Evolutionary conservation across 345 rosid species (phyloP), one percentile per base, ranked within the genome.

Genomic region (Eucalyptus guilfoylei): DNA sequence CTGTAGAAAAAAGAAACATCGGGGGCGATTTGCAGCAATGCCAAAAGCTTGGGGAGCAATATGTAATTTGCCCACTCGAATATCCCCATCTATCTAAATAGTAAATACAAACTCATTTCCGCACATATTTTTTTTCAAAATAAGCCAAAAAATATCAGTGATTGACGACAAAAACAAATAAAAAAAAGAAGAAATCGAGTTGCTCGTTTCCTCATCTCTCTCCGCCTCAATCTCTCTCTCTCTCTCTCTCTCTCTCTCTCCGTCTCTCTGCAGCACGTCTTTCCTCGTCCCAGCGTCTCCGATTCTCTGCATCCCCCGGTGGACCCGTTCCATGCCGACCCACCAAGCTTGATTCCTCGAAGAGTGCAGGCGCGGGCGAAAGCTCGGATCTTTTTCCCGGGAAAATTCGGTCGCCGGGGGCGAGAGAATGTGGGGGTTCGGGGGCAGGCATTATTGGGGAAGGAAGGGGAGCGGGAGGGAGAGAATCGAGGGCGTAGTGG

Each of bases 381-480:
- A 60, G 67, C 2, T 86, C 14, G 88, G 88, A 85, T 45, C 87
- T 85, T 80, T 80, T 85, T 47, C 26, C 47, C 47, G 69, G 2
- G 67, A 30, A 34, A 60, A 54, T 52, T 54, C n/a, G n/a, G 69
- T 37, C 17, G 34, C 26, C 76, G 48, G n/a, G 80, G 48, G 85
- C 85, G 44, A 58, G 76, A 87, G 48, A 91, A 96, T 95, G 99
- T 95, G 96, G 97, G 99, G 97, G 89, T 92, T 93, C 54, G 98
- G 99, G 60, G 98, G 99, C 10, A 95, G 93, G 89, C 94, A 67
- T 90, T 96, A 96, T 88, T 96, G 98, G 98, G 93, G 97, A 76
- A 94, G 94, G 89, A 94, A 89, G 87, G 94, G 89, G 86, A 89
- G 85, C 32, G 91, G 62, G 48, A 87, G 91, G 85, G 91, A 91